A percentile compares a stretch with the other conserved stretches of the same genome.
Evolutionary conservation across 2,329 filamentous ascomycete species (phyloP).

Genomic region (Grosmannia penicillata): DNA sequence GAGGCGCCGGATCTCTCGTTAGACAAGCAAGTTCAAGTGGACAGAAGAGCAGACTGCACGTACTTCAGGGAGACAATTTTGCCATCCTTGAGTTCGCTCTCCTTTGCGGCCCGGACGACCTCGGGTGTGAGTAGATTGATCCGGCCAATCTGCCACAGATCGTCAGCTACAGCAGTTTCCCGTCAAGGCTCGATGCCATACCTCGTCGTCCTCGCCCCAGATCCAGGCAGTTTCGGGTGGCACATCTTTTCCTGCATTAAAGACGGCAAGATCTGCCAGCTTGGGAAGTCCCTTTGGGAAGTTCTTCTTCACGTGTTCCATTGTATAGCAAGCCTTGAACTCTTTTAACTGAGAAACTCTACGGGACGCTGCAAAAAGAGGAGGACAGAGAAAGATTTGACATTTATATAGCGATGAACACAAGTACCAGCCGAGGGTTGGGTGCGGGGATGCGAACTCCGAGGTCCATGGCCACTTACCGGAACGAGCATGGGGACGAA

Average conservation of each 20-base stretch:
- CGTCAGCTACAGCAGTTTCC: neutral
- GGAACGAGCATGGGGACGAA: no score
- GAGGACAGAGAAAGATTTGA: neutral
- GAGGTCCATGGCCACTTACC: no score
- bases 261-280: constrained; percentile 3
- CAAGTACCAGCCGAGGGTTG: no score
- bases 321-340: no score
- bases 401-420: no score
- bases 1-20: no score
- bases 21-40: neutral
- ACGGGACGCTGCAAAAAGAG: neutral
- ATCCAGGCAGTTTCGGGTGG: constrained; percentile 7
- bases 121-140: constrained; percentile 33
- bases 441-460: no score
- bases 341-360: neutral
- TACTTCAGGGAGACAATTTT: neutral
- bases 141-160: constrained; percentile 20
- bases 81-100: constrained; percentile 19
- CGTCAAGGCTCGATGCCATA: neutral
- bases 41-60: neutral
- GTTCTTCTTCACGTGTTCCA: constrained; percentile 2
- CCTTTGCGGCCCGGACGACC: constrained; percentile 24
- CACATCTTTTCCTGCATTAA: constrained; percentile 4
- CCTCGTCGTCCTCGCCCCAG: constrained; percentile 4
- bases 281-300: constrained; percentile 4